Evolutionary conservation across 148 eudicot species (phyloP).

Genomic region (Rhododendron ovatum): DNA sequence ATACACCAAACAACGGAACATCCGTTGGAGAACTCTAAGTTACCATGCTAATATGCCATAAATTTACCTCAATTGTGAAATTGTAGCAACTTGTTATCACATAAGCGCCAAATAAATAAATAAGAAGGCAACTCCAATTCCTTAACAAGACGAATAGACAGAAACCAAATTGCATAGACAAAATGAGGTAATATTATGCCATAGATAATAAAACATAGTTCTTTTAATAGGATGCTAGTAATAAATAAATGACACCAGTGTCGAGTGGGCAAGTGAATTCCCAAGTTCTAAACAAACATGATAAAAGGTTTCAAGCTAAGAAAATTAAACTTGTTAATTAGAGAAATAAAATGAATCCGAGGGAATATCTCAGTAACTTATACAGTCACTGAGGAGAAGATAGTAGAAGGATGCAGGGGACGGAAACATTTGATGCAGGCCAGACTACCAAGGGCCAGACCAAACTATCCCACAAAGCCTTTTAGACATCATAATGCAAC

Average conservation of each 20-base stretch:
- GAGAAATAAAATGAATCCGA: not conserved
- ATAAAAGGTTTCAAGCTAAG: not conserved
- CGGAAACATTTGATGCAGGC: not conserved
- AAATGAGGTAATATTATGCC: not conserved
- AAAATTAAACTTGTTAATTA: not conserved
- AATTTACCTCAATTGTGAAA: not conserved
- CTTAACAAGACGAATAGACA: not conserved
- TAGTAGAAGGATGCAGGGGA: no score
- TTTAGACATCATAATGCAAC: not conserved
- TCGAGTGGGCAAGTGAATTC: not conserved
- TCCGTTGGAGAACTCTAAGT: not conserved
- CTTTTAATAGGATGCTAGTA: not conserved
- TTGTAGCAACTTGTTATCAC: not conserved
- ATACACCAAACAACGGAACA: not conserved
- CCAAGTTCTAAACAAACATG: not conserved
- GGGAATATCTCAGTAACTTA: not conserved
- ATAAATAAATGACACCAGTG: not conserved
- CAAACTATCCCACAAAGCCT: not conserved
- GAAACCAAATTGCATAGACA: not conserved
- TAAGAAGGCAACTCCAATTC: conserved; percentile 18
- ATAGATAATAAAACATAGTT: not conserved
- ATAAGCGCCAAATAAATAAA: not conserved
- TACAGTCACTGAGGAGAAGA: not conserved
- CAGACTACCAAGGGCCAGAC: not conserved
- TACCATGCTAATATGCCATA: not conserved